These are phyloP conservation scores for Globisporangium iwayamae DNA, from an alignment of 352 stramenopile genomes.

Conservation along the genomic window DNA sequence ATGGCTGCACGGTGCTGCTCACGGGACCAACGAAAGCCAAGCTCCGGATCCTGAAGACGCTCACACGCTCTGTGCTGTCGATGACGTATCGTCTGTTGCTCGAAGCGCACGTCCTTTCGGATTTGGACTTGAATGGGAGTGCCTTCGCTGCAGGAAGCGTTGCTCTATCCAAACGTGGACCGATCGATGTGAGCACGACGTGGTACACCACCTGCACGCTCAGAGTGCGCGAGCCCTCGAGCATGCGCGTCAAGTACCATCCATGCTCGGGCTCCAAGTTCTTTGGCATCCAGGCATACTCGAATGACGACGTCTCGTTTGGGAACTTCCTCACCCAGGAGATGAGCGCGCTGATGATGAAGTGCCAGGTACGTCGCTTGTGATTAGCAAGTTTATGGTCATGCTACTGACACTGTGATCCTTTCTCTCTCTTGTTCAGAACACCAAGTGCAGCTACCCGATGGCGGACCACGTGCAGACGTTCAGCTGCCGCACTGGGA, in stretches of 20 bases:
- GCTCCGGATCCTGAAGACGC: constrained; percentile 91
- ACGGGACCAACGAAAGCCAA: constrained; percentile 84
- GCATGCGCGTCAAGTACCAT: constrained; percentile 49
- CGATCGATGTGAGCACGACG: constrained; percentile 21
- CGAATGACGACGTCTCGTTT: constrained; percentile 73
- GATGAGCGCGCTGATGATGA: constrained; percentile 58
- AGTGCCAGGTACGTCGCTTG: constrained; percentile 61
- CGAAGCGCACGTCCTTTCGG: constrained; percentile 92
- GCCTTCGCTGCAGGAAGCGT: constrained; percentile 17
- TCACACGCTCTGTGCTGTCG: constrained; percentile 89
- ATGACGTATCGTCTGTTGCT: constrained; percentile 96
- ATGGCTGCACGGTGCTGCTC: constrained; percentile 94
- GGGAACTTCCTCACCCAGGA: constrained; percentile 77
- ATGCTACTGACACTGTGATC: background rate
- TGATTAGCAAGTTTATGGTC: background rate
- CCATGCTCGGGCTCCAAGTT: constrained; percentile 73
- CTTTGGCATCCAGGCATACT: constrained; percentile 58
- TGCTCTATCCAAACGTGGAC: background rate
- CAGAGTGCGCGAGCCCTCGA: constrained; percentile 48
- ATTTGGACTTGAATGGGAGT: constrained; percentile 67
- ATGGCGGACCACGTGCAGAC: constrained; percentile 84
- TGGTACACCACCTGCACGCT: constrained; percentile 78
- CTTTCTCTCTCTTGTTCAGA: constrained; percentile 27
- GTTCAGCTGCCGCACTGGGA: constrained; percentile 70
- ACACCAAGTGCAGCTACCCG: constrained; percentile 69